Base-by-base conservation (phyloP, 2,329 filamentous ascomycete genomes). In the Ophiosphaerella narmari region DNA sequence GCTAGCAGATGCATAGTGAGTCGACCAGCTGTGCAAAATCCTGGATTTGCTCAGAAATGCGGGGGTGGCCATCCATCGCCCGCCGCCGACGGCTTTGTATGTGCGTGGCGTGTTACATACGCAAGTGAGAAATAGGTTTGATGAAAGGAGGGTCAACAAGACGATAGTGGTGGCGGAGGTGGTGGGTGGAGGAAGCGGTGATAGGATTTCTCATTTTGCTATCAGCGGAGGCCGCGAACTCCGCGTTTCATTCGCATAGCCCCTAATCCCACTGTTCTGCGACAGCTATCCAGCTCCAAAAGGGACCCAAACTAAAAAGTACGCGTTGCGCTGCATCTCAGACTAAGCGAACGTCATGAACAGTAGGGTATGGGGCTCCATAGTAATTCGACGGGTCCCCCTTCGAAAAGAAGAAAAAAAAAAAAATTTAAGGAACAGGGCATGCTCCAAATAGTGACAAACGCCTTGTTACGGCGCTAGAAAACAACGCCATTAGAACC, bases 401-500 rank as follows among this genome's bases (percentile, higher is more conserved):
- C 24, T 42, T 13, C 4, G 16, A 31, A 29, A 40, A 29, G 16
- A 34, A 13, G 16, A 34, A 13, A 24, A 13, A 33, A 21, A 32
- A 41, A 32, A 14, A 39, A 26, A 11, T 21, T 4, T 4, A 31
- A 12, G 21, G 18, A 46, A 35, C 33, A 39, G 16, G n/a, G 16
- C 37, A 45, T 41, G 36, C 36, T 37, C 11, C 34, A 21, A 39
- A 9, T 39, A 38, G 47, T 39, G 9, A 4, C 18, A 42, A 42
- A 36, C 13, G 39, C 29, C 39, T 16, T 23, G 3, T 21, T 14
- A 41, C 13, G 44, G 26, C 33, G 26, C 37, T 34, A 48, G 35
- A 40, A 40, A 38, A 38, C 44, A 48, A 46, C 46, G 32, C 46
- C 48, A 32, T 36, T 35, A 44, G 26, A 41, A 47, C 52, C 46